Base-by-base conservation (phyloP, 768 basidiomycete genomes). In the Lentinula guzmanii region DNA sequence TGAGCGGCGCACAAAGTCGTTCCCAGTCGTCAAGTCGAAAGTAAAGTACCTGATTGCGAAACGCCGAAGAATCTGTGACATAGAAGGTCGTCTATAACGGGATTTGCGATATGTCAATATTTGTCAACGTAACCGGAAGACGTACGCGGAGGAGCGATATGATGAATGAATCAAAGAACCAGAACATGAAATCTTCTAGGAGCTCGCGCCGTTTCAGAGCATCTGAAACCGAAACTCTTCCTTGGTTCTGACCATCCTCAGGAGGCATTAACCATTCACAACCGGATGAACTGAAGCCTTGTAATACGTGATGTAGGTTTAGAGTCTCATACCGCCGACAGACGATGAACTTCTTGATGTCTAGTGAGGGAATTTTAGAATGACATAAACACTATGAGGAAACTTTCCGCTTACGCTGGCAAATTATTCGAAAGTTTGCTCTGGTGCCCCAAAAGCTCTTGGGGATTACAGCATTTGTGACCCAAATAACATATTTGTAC, bases 21-120 rank as follows among this genome's bases (percentile, higher is more conserved):
- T 81, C 77, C 97, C 96, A 99, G 66, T 96, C 95, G 56, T 96
- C 93, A 59, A 98, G 94, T 10, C 93, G 85, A 71, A 97, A 98
- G 70, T 95, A 99, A 0, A 98, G 75, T 1, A 95, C 81, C 48
- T 85, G 84, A 63, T 95, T 90, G 43, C 89, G 81, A 67, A 87
- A 93, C 6, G 88, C 90, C 18, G 90, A 87, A 0, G 95, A 93
- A 65, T 98, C 92, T 0, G 97, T 98, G 48, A 94, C 80, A 72
- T 98, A 98, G 74, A 97, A 99, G 0, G 88, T 87, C 2, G 93
- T 93, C 95, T 98, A 59, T 2, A 65, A 52, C 1, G 57, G 34
- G 2, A 4, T 7, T 33, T 50, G 6, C 1, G 42, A 35, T 8
- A 10, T n/a, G 15, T 46, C 31, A 18, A 34, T 33, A 11, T 33